Conservation (phyloP, 108 stramenopile species). For the Pseudonitzschia multistriata region DNA sequence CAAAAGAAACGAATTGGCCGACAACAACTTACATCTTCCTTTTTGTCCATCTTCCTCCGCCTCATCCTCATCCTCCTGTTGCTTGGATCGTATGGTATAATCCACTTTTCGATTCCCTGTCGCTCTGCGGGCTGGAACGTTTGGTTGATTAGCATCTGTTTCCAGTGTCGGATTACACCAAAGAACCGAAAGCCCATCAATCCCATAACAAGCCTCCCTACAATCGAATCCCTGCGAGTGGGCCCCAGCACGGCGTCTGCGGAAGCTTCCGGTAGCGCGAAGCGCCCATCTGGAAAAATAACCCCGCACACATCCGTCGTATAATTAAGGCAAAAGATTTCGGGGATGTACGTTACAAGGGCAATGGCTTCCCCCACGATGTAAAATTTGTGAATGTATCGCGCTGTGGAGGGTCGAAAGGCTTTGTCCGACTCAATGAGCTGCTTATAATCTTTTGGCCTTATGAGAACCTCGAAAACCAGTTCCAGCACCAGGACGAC, state of each 20-base stretch:
- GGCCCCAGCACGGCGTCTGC: constrained; percentile 37
- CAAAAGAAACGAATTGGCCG: not conserved
- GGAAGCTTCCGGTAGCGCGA: constrained; percentile 21
- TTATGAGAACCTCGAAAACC: constrained; percentile 67
- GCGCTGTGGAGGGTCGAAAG: constrained; percentile 59
- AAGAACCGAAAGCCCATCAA: constrained; percentile 70
- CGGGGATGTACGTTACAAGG: constrained; percentile 64
- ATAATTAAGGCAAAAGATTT: constrained; percentile 64
- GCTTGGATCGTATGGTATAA: constrained; percentile 12
- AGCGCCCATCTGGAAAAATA: constrained; percentile 5
- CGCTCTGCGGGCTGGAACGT: constrained; percentile 27
- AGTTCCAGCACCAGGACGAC: constrained; percentile 68
- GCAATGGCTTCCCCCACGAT: constrained; percentile 63
- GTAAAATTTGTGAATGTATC: constrained; percentile 73
- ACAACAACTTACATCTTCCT: constrained; percentile 6
- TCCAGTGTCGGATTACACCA: constrained; percentile 82
- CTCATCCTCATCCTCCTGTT: not conserved
- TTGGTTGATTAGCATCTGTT: constrained; percentile 48
- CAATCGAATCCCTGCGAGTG: constrained; percentile 31
- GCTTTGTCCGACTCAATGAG: constrained; percentile 73
- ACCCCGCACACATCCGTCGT: constrained; percentile 22
- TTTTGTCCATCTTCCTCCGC: not conserved
- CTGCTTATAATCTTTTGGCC: constrained; percentile 57
- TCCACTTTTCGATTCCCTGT: constrained; percentile 16
- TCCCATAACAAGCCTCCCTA: constrained; percentile 53